These are phyloP conservation scores for Cystobasidiopsis lactophilus DNA, from an alignment of 768 basidiomycete species.

Conservation along the genomic window DNA sequence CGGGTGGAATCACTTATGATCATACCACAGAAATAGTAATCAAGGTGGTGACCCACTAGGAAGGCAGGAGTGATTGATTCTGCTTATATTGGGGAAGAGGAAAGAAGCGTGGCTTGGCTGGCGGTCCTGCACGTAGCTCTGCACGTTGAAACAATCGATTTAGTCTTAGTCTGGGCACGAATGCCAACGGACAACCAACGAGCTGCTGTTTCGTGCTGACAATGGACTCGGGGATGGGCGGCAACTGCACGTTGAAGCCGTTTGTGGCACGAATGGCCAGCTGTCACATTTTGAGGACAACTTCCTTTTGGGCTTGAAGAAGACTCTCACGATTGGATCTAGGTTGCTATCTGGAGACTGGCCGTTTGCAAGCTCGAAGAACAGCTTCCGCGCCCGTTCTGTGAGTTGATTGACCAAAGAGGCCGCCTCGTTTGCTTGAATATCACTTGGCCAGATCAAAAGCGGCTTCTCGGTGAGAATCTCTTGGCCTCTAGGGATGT, in stretches of 20 bases:
- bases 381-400: slow-evolving; percentile 1
- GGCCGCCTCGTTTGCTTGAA: background rate
- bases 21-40: too few species aligned
- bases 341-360: slow-evolving; percentile 1
- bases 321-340: background rate
- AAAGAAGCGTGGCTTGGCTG: background rate
- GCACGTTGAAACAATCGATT: too few species aligned
- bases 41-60: too few species aligned
- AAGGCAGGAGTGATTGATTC: slow-evolving; percentile 10
- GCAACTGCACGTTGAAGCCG: slow-evolving; percentile 10
- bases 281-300: too few species aligned
- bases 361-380: slow-evolving; percentile 5
- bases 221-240: background rate
- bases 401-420: background rate
- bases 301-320: too few species aligned
- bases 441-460: slow-evolving; percentile 4
- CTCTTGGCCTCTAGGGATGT: slow-evolving; percentile 3
- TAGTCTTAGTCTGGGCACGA: background rate
- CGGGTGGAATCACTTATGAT: too few species aligned
- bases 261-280: slow-evolving; percentile 10
- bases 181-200: background rate
- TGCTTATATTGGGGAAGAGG: slow-evolving; percentile 5
- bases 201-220: background rate
- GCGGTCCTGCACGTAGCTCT: background rate
- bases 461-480: slow-evolving; percentile 6